These are phyloP conservation scores for Elsinoe necatrix DNA, from an alignment of 2,329 filamentous ascomycete species.

Conservation along the genomic window DNA sequence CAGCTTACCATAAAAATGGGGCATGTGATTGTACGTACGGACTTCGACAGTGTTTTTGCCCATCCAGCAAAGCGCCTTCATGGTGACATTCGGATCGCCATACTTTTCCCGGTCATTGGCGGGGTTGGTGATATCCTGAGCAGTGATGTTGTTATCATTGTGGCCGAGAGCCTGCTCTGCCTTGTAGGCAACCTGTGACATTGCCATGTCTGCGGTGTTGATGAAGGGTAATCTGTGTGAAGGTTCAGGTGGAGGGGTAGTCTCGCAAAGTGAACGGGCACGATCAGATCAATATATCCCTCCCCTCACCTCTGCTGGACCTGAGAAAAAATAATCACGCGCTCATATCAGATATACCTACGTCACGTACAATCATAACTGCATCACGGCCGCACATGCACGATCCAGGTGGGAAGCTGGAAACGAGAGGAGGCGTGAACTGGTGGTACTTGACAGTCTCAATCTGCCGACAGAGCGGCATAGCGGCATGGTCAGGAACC, in stretches of 20 bases:
- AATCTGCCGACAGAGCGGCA: constrained; percentile 5
- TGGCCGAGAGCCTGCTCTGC: constrained; percentile 63
- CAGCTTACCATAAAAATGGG: neutral
- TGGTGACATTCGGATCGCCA: constrained; percentile 50
- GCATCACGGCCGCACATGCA: constrained; percentile 7
- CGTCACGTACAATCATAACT: constrained; percentile 13
- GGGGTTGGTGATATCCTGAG: constrained; percentile 64
- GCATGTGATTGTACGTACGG: constrained; percentile 32
- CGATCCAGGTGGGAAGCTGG: neutral
- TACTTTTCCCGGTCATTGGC: constrained; percentile 40
- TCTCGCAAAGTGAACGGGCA: neutral
- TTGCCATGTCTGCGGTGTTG: constrained; percentile 29
- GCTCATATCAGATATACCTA: neutral
- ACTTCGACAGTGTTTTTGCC: constrained; percentile 72
- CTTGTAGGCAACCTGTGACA: constrained; percentile 58
- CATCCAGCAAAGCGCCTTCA: constrained; percentile 77
- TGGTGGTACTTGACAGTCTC: constrained; percentile 11
- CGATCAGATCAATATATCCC: neutral
- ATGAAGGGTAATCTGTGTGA: neutral
- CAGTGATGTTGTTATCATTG: constrained; percentile 53
- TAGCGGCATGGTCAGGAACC: neutral
- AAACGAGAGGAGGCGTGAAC: neutral
- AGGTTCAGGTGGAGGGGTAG: neutral
- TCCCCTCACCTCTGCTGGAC: neutral
- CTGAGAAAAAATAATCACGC: neutral